Conservation (phyloP, 2,329 filamentous ascomycete species). For the Aspergillus sp. region DNA sequence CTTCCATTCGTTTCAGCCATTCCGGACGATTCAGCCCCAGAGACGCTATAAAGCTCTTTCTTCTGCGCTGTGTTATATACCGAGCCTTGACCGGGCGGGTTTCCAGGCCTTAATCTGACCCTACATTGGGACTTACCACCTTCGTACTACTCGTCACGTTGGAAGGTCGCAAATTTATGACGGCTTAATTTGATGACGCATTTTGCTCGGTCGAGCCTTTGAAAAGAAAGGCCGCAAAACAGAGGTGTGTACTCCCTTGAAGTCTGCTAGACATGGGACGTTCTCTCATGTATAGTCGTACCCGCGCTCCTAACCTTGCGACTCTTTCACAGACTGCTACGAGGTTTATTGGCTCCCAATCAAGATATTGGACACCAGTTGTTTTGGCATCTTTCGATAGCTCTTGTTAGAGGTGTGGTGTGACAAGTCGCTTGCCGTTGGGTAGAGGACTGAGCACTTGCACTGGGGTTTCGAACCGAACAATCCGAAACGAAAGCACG, state of each 20-base stretch:
- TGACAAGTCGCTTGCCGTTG: not conserved
- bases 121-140: not conserved
- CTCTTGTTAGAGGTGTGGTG: not conserved
- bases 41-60: conserved; percentile 1
- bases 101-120: not conserved
- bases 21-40: not conserved
- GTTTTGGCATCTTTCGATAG: not conserved
- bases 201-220: not conserved
- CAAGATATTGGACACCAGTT: not conserved
- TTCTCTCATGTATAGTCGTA: not conserved
- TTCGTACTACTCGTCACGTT: not conserved
- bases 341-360: not conserved
- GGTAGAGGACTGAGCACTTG: not conserved
- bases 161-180: not conserved
- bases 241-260: not conserved
- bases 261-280: too few species aligned
- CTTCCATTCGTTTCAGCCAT: conserved; percentile 5
- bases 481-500: conserved; percentile 1
- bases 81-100: not conserved
- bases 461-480: not conserved
- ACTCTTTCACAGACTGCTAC: not conserved
- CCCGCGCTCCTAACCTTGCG: not conserved
- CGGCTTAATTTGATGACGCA: not conserved
- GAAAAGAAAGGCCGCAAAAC: not conserved
- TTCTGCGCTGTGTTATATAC: conserved; percentile 1